Evolutionary conservation across 306 rosid species (phyloP), one percentile per base, ranked within the genome.

Genomic region (Vigna mungo): DNA sequence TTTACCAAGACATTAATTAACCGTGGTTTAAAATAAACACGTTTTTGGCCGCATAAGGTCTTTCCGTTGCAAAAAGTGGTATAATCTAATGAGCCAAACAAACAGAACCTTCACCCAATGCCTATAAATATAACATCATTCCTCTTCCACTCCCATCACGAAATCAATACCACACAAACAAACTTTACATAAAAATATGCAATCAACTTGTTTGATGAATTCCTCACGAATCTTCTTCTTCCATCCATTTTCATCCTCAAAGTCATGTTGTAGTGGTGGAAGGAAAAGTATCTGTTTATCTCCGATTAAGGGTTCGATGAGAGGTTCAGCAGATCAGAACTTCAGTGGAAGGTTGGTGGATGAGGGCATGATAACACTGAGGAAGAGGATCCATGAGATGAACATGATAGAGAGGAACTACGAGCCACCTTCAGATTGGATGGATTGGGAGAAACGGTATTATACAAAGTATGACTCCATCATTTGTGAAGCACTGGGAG

Each of bases 341-440:
- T 66, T 46, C 8, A 79, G 89, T 0, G 80, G 89, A 0, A 63
- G 80, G 0, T 25, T 83, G 16, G 96, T 88, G 67, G 96, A 90
- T 51, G 93, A 88, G 86, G 84, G 72, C 74, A 90, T 90, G 93
- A 90, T 90, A 7, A 72, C 85, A 41, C 78, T 90, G 10, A 80
- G 96, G 84, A 85, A 87, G 79, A 85, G 88, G 55, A 82, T 88
- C 7, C 92, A 88, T 11, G 96, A 90, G 87, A 88, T 88, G 89
- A 90, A 85, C 77, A 88, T 88, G 92, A 77, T 88, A 0, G 92
- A 90, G 91, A 90, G 75, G 76, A 90, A 88, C 62, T 88, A 90
- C 15, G 96, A 88, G 75, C 76, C 92, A 44, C 96, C 96, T 18
- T 77, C 85, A 0, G 77, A 90, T 62, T 90, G 92, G 96, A 81